Evolutionary conservation across 1,139 yeast genomes (phyloP), one percentile per base, ranked within the genome.

Genomic region (Meyerozyma athensensis): DNA sequence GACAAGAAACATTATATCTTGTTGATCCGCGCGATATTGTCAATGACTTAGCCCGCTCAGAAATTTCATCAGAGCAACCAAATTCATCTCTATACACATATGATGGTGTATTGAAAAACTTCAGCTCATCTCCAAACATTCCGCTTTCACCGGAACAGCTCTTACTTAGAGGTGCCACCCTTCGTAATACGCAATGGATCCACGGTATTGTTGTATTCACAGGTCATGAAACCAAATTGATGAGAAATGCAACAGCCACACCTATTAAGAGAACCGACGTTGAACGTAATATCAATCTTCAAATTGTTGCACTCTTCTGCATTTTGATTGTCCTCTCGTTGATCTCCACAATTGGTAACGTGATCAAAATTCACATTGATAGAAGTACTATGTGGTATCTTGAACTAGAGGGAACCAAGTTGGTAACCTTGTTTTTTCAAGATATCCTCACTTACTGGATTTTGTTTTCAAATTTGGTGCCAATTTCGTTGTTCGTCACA

Each of bases 241-340:
- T 94, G 98, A 79, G 98, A 56, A 94, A 94, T 64, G 98, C 99
- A 10, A 90, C 97, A 2, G 97, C 98, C 3, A 83, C 99, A 1
- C 98, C 98, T 4, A 94, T 94, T 52, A 94, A 94, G 57, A 76
- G 95, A 53, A 94, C 98, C 1, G 96, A 96, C 19, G 97, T 94
- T 10, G 99, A 94, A 65, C 79, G 95, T 59, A 86, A 90, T 61
- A 90, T 94, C 47, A 94, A 94, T 58, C 64, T 86, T 51, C 98
- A 94, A 59, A 92, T 92, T 52, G 68, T 92, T 45, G 96, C 92
- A 2, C 67, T 94, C 43, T 92, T 94, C 56, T 77, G 83, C 26
- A 81, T 94, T 39, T 74, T 94, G 47, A 77, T 92, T 30, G 69
- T 77, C 5, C 71, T 94, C 40, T 66, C 96, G 1, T 61, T 94